A percentile compares a stretch with the other conserved stretches of the same genome.
phyloP scores from a whole-genome alignment of 2,329 filamentous ascomycete genomes.

The Monilinia laxa region DNA sequence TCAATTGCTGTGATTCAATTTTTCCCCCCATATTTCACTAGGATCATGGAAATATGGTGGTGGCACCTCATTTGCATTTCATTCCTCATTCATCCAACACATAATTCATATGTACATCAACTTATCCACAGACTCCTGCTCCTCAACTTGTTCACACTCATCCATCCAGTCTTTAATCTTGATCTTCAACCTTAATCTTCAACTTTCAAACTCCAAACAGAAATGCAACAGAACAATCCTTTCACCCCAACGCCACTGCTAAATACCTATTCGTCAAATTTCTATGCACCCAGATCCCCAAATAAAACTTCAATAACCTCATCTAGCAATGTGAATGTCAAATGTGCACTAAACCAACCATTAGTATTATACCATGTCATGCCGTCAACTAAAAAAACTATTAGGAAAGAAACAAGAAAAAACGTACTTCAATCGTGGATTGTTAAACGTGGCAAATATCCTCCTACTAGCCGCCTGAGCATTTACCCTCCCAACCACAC shows the following conservation, averaged over 20 bases:
- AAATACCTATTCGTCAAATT: constrained; percentile 24
- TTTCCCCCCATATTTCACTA: too few relatives aligned
- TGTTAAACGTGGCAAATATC: constrained; percentile 89
- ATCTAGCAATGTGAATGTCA: constrained; percentile 42
- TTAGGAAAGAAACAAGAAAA: constrained; percentile 4
- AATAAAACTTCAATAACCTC: constrained; percentile 42
- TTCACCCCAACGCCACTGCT: constrained; percentile 35
- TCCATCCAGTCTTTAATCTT: neutral
- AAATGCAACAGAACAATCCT: constrained; percentile 1
- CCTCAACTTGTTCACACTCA: neutral
- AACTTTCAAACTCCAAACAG: neutral
- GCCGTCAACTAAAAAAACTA: neutral
- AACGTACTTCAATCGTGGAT: constrained; percentile 80
- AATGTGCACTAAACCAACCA: constrained; percentile 36
- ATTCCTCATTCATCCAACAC: neutral
- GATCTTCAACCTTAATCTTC: neutral
- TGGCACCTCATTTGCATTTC: neutral
- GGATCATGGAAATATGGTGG: too few relatives aligned
- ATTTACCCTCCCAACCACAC: constrained; percentile 89
- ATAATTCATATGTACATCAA: neutral
- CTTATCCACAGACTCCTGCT: too few relatives aligned
- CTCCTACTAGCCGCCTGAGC: constrained; percentile 86
- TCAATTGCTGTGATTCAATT: too few relatives aligned
- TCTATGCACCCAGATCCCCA: constrained; percentile 35
- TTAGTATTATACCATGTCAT: neutral